These are phyloP conservation scores for Lasiosphaeria miniovina DNA, from an alignment of 495 filamentous ascomycete species.

Conservation along the genomic window DNA sequence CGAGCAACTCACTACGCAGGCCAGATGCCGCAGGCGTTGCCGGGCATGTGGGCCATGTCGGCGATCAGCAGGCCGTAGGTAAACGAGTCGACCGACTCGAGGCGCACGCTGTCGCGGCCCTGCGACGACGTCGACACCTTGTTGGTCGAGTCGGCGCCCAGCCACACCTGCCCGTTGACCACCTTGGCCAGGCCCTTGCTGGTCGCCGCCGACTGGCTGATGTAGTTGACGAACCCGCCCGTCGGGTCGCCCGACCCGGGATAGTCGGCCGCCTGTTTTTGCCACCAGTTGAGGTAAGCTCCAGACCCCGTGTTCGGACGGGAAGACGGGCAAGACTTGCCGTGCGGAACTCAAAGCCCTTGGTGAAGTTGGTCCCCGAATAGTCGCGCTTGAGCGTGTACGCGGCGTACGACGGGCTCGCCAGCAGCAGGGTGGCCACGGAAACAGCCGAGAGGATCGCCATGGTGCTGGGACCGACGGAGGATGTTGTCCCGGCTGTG, in stretches of 20 bases:
- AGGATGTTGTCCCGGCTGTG: background rate
- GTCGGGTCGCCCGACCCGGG: conserved; percentile 50
- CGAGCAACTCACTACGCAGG: conserved; percentile 42
- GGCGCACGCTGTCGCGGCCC: conserved; percentile 62
- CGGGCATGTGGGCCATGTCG: conserved; percentile 70
- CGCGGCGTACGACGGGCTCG: background rate
- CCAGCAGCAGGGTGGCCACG: background rate
- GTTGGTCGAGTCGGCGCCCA: conserved; percentile 42
- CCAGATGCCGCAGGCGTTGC: conserved; percentile 65
- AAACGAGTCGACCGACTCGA: conserved; percentile 60
- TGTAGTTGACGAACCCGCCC: conserved; percentile 58
- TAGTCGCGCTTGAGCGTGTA: conserved; percentile 21
- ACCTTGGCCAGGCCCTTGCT: conserved; percentile 45
- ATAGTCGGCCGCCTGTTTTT: conserved; percentile 2
- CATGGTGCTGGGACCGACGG: conserved; percentile 1
- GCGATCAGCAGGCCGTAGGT: conserved; percentile 63
- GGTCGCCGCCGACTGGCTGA: conserved; percentile 48
- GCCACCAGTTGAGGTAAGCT: background rate
- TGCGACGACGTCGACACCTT: conserved; percentile 32
- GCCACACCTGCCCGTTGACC: conserved; percentile 43
- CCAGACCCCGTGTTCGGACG: background rate
- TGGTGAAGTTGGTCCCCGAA: conserved; percentile 21
- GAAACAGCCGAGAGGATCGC: background rate
- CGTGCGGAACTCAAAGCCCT: conserved; percentile 25
- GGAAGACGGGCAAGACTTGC: background rate